phyloP scores from a whole-genome alignment of 352 stramenopile species.

The Pythium coloratum region DNA sequence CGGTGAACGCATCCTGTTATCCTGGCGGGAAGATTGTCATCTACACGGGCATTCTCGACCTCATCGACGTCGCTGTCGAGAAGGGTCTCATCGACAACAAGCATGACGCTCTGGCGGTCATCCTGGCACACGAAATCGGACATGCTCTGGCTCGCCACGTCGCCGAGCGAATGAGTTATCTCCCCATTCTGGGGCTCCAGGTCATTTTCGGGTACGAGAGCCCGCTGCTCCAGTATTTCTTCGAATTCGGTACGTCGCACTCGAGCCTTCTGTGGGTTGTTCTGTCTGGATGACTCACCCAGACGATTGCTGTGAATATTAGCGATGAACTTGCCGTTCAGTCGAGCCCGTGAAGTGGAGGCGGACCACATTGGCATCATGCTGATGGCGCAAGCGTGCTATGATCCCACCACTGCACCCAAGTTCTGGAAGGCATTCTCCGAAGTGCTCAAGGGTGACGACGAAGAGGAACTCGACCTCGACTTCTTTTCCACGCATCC shows the following conservation, averaged over 20 bases:
- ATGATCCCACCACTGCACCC: slow-evolving; percentile 56
- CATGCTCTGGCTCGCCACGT: slow-evolving; percentile 66
- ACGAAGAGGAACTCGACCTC: slow-evolving; percentile 37
- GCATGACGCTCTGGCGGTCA: slow-evolving; percentile 66
- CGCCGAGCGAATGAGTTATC: slow-evolving; percentile 60
- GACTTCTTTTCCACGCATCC: slow-evolving; percentile 71
- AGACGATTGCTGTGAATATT: neutral
- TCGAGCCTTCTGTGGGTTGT: neutral
- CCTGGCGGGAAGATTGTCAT: slow-evolving; percentile 71
- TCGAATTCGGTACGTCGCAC: slow-evolving; percentile 46
- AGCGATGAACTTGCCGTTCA: slow-evolving; percentile 68
- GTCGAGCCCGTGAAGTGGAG: slow-evolving; percentile 58
- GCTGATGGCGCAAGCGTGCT: slow-evolving; percentile 71
- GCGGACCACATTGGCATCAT: slow-evolving; percentile 80
- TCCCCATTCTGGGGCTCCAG: slow-evolving; percentile 52
- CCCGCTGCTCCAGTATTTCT: slow-evolving; percentile 62
- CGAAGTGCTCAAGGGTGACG: slow-evolving; percentile 31
- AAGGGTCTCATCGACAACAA: slow-evolving; percentile 55
- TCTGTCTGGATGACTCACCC: neutral
- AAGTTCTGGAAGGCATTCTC: slow-evolving; percentile 50
- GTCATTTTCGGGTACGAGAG: slow-evolving; percentile 51
- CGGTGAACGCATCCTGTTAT: slow-evolving; percentile 60
- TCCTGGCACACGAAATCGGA: slow-evolving; percentile 65
- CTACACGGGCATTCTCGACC: slow-evolving; percentile 62
- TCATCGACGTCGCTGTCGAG: slow-evolving; percentile 62